These are phyloP conservation scores for Solanum clarkiae DNA, from an alignment of 257 asterid genomes.

Conservation along the genomic window DNA sequence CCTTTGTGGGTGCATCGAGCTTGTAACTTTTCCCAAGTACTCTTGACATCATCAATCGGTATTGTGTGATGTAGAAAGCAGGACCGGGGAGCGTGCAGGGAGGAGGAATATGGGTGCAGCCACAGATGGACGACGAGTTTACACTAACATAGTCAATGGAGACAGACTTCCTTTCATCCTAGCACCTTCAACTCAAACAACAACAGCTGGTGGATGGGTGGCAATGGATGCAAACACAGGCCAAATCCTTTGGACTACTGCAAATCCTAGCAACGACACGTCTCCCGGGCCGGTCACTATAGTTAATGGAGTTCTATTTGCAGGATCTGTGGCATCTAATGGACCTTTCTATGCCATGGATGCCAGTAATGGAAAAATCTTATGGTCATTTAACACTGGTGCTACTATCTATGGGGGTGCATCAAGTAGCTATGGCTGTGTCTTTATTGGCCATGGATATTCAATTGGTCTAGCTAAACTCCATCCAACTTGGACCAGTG, in stretches of 20 bases:
- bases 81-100: slow-evolving; percentile 67
- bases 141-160: slow-evolving; percentile 53
- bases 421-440: slow-evolving; percentile 60
- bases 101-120: slow-evolving; percentile 82
- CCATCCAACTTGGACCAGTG: slow-evolving; percentile 70
- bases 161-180: slow-evolving; percentile 30
- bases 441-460: slow-evolving; percentile 62
- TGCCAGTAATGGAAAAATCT: slow-evolving; percentile 38
- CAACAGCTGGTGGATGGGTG: slow-evolving; percentile 74
- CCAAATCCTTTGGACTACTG: slow-evolving; percentile 56
- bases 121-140: slow-evolving; percentile 43
- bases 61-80: slow-evolving; percentile 20
- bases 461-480: slow-evolving; percentile 38
- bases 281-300: slow-evolving; percentile 59
- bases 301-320: slow-evolving; percentile 52
- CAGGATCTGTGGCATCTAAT: slow-evolving; percentile 48
- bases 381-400: slow-evolving; percentile 46
- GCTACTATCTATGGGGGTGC: slow-evolving; percentile 80
- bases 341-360: slow-evolving; percentile 74
- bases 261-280: slow-evolving; percentile 59
- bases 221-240: slow-evolving; percentile 64
- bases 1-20: too few relatives aligned
- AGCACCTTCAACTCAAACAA: slow-evolving; percentile 37
- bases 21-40: too few relatives aligned
- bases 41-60: neutral